These are phyloP conservation scores for Saprolegnia diclina DNA, from an alignment of 352 stramenopile species.

Conservation along the genomic window DNA sequence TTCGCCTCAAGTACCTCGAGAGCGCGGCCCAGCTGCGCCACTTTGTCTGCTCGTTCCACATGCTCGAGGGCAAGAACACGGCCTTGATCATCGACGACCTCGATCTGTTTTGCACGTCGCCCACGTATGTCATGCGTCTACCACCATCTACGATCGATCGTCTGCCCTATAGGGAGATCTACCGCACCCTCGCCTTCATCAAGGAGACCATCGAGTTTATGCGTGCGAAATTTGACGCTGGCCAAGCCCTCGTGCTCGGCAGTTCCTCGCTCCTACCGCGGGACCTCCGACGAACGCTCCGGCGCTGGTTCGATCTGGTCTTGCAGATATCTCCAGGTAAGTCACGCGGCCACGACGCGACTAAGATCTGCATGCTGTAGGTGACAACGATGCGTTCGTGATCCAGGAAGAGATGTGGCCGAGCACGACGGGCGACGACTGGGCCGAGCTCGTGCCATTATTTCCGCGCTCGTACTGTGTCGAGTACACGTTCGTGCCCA, in stretches of 20 bases:
- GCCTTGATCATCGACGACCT: conserved; percentile 27
- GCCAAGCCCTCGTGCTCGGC: background rate
- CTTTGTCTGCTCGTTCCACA: conserved; percentile 23
- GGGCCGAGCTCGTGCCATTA: conserved; percentile 13
- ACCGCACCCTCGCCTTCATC: conserved; percentile 13
- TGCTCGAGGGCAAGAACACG: conserved; percentile 14
- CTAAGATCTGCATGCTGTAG: background rate
- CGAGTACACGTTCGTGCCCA: conserved; percentile 17
- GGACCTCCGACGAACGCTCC: conserved; percentile 5
- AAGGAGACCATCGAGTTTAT: conserved; percentile 26
- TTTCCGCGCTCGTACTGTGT: conserved; percentile 19
- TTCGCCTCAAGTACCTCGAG: conserved; percentile 6
- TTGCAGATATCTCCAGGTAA: background rate
- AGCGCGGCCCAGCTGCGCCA: conserved; percentile 18
- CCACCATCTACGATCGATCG: background rate
- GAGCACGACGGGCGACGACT: background rate
- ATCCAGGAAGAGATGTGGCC: conserved; percentile 21
- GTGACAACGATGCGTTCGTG: conserved; percentile 2
- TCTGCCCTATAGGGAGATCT: background rate
- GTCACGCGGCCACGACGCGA: background rate
- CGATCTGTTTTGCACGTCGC: conserved; percentile 12
- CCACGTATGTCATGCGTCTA: background rate
- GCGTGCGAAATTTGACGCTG: background rate
- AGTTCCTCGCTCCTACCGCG: background rate
- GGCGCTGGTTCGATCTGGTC: conserved; percentile 3